phyloP scores from a whole-genome alignment of 2,329 filamentous ascomycete genomes.

The Pseudogymnoascus sp. region DNA sequence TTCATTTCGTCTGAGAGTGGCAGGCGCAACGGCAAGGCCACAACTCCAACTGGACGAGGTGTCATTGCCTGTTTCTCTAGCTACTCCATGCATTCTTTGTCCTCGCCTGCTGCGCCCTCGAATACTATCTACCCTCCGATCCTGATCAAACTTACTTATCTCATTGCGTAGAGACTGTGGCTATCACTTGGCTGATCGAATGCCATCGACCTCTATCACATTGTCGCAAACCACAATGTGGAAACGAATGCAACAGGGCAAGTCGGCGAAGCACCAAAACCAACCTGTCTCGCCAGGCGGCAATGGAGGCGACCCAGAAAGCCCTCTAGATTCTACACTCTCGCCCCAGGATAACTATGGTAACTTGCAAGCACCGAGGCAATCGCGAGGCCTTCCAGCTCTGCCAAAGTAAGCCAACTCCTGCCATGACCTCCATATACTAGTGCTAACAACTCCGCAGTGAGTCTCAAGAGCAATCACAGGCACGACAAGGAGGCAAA shows the following conservation, averaged over 20 bases:
- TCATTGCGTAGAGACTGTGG: not conserved
- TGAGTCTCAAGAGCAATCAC: conserved; percentile 14
- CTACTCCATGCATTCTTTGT: not conserved
- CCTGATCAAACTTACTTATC: not conserved
- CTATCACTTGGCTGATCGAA: conserved; percentile 9
- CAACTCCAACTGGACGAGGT: not conserved
- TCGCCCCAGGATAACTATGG: conserved; percentile 7
- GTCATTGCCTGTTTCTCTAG: not conserved
- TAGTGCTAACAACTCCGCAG: not conserved
- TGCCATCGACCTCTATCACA: conserved; percentile 7
- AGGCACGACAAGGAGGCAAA: conserved; percentile 22
- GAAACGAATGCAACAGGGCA: conserved; percentile 39
- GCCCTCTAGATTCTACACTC: not conserved
- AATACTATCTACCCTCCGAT: not conserved
- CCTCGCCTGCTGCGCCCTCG: not conserved
- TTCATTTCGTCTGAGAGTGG: conserved; percentile 7
- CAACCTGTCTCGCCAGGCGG: not conserved
- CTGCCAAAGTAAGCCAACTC: conserved; percentile 32
- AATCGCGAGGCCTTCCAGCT: conserved; percentile 29
- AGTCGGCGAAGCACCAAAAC: not conserved
- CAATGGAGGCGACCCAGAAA: not conserved
- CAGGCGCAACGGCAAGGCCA: not conserved
- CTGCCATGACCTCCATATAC: not conserved
- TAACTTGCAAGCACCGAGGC: conserved; percentile 18
- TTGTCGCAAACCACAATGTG: conserved; percentile 38